Evolutionary conservation across 768 basidiomycete species (phyloP).

Genomic region (Boletellus sp.): DNA sequence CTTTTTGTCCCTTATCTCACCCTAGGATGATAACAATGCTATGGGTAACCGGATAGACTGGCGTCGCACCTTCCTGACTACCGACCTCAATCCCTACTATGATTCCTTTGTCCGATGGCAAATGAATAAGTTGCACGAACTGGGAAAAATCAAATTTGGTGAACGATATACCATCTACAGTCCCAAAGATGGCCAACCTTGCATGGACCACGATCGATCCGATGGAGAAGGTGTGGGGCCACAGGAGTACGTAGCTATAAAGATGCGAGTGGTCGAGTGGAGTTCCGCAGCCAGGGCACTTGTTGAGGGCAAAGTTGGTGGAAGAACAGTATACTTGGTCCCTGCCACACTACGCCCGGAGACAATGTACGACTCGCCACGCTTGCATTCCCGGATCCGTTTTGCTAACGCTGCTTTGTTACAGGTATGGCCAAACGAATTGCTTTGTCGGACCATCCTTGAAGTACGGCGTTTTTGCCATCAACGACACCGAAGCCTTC

Average conservation of each 20-base stretch:
- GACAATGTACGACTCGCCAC: slow-evolving; percentile 67
- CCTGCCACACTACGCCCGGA: slow-evolving; percentile 95
- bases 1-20: neutral
- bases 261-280: slow-evolving; percentile 92
- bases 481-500: slow-evolving; percentile 83
- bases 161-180: slow-evolving; percentile 98
- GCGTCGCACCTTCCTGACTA: slow-evolving; percentile 92
- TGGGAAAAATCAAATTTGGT: slow-evolving; percentile 96
- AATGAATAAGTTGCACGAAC: slow-evolving; percentile 81
- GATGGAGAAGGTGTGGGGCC: slow-evolving; percentile 94
- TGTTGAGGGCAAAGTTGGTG: slow-evolving; percentile 67
- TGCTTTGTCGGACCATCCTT: slow-evolving; percentile 90
- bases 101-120: slow-evolving; percentile 98
- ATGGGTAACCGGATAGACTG: slow-evolving; percentile 98
- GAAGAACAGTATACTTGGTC: slow-evolving; percentile 85
- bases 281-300: slow-evolving; percentile 60
- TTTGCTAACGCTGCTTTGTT: slow-evolving; percentile 1
- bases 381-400: neutral
- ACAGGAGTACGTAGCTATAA: slow-evolving; percentile 91
- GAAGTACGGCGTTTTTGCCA: slow-evolving; percentile 91
- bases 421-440: slow-evolving; percentile 96
- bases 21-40: slow-evolving; percentile 66
- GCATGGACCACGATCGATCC: slow-evolving; percentile 98
- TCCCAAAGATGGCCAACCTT: slow-evolving; percentile 97
- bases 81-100: slow-evolving; percentile 94